Percentiles rank a stretch among this genome's conserved stretches.
phyloP scores from a whole-genome alignment of 2,329 filamentous ascomycete genomes.

The Penicillium polonicum region DNA sequence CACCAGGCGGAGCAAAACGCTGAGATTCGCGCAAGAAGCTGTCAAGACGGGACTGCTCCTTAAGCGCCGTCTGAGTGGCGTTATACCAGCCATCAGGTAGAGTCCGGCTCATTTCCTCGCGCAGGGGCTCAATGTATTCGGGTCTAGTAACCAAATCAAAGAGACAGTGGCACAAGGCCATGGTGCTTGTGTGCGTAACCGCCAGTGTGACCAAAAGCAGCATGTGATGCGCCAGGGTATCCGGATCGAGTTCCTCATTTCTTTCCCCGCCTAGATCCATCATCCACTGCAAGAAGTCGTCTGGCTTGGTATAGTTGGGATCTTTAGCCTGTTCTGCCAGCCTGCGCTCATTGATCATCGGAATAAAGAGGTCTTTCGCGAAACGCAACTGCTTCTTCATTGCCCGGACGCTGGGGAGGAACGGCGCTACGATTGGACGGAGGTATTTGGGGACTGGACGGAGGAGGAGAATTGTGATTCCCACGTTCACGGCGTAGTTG shows the following conservation, averaged over 20 bases:
- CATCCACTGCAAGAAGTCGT: slow-evolving; percentile 37
- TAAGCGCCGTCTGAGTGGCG: slow-evolving; percentile 22
- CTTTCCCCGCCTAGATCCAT: slow-evolving; percentile 29
- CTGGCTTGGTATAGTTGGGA: slow-evolving; percentile 23
- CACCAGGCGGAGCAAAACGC: slow-evolving; percentile 28
- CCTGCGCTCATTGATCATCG: slow-evolving; percentile 34
- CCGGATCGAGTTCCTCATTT: slow-evolving; percentile 20
- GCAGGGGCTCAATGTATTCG: slow-evolving; percentile 50
- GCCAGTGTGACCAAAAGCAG: slow-evolving; percentile 29
- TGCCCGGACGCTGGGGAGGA: slow-evolving; percentile 37
- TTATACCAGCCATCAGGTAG: slow-evolving; percentile 27
- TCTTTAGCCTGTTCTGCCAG: slow-evolving; percentile 18
- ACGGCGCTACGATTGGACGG: slow-evolving; percentile 34
- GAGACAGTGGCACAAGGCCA: slow-evolving; percentile 44
- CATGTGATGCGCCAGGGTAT: slow-evolving; percentile 27
- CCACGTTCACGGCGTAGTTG: slow-evolving; percentile 38
- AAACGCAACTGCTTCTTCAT: slow-evolving; percentile 32
- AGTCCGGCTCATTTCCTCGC: slow-evolving; percentile 48
- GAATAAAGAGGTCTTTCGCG: slow-evolving; percentile 35
- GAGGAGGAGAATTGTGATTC: slow-evolving; percentile 33
- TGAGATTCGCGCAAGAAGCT: slow-evolving; percentile 34
- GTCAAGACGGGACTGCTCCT: slow-evolving; percentile 24
- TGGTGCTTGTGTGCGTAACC: slow-evolving; percentile 31
- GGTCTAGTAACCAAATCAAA: slow-evolving; percentile 53
- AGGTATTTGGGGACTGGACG: slow-evolving; percentile 36